These are phyloP conservation scores for Knoxia roxburghii DNA, from an alignment of 257 asterid genomes.

Conservation along the genomic window DNA sequence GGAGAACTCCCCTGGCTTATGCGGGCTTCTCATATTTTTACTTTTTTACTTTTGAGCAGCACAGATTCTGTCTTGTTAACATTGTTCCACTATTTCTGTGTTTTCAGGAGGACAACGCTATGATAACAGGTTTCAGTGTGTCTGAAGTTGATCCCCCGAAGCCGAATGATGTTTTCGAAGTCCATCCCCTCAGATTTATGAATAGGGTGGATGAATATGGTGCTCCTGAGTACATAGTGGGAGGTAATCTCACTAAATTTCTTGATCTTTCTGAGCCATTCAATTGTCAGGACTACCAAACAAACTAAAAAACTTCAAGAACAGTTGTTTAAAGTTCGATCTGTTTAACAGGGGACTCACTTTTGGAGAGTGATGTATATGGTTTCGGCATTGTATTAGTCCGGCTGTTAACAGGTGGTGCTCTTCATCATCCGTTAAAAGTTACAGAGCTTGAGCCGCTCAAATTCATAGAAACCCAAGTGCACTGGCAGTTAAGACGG, in stretches of 20 bases:
- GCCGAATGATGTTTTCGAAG: conserved; percentile 15
- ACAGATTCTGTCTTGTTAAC: conserved; percentile 1
- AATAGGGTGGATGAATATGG: conserved; percentile 64
- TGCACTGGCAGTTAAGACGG: neutral
- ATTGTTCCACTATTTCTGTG: neutral
- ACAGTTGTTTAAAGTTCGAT: neutral
- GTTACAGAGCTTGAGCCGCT: neutral
- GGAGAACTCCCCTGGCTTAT: neutral
- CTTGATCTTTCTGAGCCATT: neutral
- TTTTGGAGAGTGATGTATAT: neutral
- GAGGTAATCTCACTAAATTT: conserved; percentile 31
- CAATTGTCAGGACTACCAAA: neutral
- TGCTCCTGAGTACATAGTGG: conserved; percentile 64
- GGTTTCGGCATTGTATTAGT: neutral
- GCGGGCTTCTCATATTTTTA: neutral
- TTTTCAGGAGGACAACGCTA: conserved; percentile 53
- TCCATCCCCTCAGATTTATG: conserved; percentile 52
- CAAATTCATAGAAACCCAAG: too few species aligned
- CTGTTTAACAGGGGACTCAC: neutral
- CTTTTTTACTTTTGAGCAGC: neutral
- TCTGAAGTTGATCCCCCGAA: conserved; percentile 46
- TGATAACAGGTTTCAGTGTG: conserved; percentile 66
- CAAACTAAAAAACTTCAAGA: neutral
- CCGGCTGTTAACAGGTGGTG: neutral
- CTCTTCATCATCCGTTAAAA: neutral